A percentile compares a stretch with the other conserved stretches of the same genome.
These are phyloP conservation scores for Dichotomocladium elegans DNA, from an alignment of 371 early-diverging fungal species.

Conservation along the genomic window DNA sequence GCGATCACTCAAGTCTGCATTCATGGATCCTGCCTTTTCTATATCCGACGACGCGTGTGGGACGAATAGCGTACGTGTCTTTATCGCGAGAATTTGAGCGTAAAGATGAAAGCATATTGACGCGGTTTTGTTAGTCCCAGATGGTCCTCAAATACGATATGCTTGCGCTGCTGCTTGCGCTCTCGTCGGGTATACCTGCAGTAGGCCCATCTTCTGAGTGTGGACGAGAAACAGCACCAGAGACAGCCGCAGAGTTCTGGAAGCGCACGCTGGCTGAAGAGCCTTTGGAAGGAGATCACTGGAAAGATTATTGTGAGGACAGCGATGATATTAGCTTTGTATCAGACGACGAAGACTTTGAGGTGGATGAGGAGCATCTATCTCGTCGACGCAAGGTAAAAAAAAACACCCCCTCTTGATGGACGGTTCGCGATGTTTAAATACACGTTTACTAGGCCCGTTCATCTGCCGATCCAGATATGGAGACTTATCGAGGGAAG, in stretches of 20 bases:
- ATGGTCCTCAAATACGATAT: conserved; percentile 15
- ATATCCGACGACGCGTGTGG: neutral
- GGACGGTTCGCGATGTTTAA: too few relatives aligned
- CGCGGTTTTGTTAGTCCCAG: neutral
- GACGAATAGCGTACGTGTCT: neutral
- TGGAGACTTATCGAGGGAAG: neutral
- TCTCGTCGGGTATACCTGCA: conserved; percentile 1
- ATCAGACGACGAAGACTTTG: conserved; percentile 12
- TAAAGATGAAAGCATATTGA: neutral
- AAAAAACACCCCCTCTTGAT: too few relatives aligned
- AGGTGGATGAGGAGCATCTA: conserved; percentile 12
- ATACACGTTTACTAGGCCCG: too few relatives aligned
- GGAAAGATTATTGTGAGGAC: conserved; percentile 17
- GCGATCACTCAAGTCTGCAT: neutral
- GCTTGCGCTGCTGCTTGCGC: conserved; percentile 10
- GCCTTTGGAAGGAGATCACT: conserved; percentile 34
- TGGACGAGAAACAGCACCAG: neutral
- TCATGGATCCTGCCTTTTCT: neutral
- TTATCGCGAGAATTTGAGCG: neutral
- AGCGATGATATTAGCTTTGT: conserved; percentile 8
- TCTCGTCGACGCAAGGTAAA: too few relatives aligned
- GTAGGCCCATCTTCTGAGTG: neutral
- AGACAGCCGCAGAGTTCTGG: conserved; percentile 11
- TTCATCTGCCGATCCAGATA: too few relatives aligned
- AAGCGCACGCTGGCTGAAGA: conserved; percentile 19